These are phyloP conservation scores for Mrakia hoshinonis DNA, from an alignment of 768 basidiomycete genomes.

Conservation along the genomic window DNA sequence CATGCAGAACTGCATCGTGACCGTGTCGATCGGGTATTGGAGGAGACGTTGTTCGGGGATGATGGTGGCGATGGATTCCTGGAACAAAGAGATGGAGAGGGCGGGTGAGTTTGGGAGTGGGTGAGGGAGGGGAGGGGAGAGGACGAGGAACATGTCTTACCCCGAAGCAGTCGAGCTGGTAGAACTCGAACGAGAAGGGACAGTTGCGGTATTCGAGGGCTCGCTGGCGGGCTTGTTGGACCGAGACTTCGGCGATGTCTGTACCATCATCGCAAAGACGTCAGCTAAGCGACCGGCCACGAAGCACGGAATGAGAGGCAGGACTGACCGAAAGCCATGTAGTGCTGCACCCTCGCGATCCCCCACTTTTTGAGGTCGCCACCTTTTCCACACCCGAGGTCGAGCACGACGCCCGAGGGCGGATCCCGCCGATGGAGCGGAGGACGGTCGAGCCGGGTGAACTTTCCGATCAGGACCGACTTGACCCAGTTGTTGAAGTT, in stretches of 20 bases:
- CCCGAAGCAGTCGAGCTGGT: slow-evolving; percentile 78
- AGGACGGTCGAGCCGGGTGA: slow-evolving; percentile 60
- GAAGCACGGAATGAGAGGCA: too few relatives aligned
- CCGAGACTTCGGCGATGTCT: slow-evolving; percentile 85
- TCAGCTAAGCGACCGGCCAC: neutral
- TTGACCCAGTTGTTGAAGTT: slow-evolving; percentile 99
- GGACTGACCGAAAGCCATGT: slow-evolving; percentile 71
- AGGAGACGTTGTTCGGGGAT: slow-evolving; percentile 54
- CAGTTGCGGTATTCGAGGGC: slow-evolving; percentile 36
- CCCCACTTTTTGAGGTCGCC: slow-evolving; percentile 94
- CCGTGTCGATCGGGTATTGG: slow-evolving; percentile 73
- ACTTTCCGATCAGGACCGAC: slow-evolving; percentile 86
- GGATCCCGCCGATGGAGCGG: slow-evolving; percentile 32
- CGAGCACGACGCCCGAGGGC: slow-evolving; percentile 65
- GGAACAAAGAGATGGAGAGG: neutral
- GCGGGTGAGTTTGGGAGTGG: neutral
- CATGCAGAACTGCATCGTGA: slow-evolving; percentile 99
- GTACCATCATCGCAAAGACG: slow-evolving; percentile 3
- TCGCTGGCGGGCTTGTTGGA: slow-evolving; percentile 75
- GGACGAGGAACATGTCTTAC: slow-evolving; percentile 40
- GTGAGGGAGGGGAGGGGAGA: neutral
- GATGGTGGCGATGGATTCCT: slow-evolving; percentile 59
- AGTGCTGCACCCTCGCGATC: slow-evolving; percentile 69
- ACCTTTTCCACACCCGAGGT: slow-evolving; percentile 98
- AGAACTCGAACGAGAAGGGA: slow-evolving; percentile 69